These are phyloP conservation scores for Schizophyllum amplum DNA, from an alignment of 1,284 basidiomycete species.

Conservation along the genomic window DNA sequence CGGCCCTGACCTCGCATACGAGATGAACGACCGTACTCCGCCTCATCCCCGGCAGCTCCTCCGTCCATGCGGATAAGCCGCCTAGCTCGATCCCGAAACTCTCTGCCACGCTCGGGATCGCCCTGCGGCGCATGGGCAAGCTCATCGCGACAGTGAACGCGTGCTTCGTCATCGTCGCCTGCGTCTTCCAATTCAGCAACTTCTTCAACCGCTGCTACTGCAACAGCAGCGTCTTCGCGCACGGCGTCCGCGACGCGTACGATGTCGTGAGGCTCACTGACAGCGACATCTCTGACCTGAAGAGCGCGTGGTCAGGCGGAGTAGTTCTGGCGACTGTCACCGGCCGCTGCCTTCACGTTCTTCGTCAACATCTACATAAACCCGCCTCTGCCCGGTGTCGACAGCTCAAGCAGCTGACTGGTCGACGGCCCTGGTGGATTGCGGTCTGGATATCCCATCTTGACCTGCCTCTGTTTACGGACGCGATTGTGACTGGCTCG, in stretches of 20 bases:
- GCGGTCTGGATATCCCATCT: no score
- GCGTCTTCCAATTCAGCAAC: slow-evolving; percentile 19
- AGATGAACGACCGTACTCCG: not conserved
- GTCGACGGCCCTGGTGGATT: not conserved
- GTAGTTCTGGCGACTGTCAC: slow-evolving; percentile 9
- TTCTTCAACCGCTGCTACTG: slow-evolving; percentile 19
- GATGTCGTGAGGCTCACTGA: slow-evolving; percentile 9
- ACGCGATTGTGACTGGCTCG: not conserved
- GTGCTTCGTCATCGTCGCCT: slow-evolving; percentile 16
- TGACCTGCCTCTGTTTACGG: not conserved
- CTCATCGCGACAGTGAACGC: slow-evolving; percentile 17
- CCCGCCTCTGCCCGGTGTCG: not conserved
- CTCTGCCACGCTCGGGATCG: slow-evolving; percentile 9
- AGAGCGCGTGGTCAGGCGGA: slow-evolving; percentile 12
- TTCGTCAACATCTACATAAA: not conserved
- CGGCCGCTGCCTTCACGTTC: not conserved
- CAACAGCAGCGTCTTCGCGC: slow-evolving; percentile 16
- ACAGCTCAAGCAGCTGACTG: not conserved
- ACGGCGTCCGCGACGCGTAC: slow-evolving; percentile 13
- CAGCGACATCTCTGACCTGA: slow-evolving; percentile 11
- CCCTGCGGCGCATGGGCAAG: slow-evolving; percentile 16
- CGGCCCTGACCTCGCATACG: not conserved
- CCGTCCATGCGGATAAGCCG: not conserved
- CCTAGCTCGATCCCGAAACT: not conserved
- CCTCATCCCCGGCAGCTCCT: not conserved